A percentile compares a stretch with the other conserved stretches of the same genome.
Conservation (phyloP, 768 basidiomycete genomes). For the Podaxis sp. region DNA sequence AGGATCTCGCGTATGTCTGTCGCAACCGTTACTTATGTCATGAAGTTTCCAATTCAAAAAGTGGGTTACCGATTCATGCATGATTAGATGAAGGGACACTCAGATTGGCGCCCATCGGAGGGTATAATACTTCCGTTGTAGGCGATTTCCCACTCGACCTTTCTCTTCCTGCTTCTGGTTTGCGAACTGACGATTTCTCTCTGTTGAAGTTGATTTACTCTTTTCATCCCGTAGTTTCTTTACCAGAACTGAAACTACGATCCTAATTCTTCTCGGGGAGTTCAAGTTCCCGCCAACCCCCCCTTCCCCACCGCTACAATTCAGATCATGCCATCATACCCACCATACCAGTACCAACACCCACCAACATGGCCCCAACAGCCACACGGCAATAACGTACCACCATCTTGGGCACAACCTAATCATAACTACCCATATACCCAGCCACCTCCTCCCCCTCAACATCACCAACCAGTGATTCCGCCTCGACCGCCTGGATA, state of each 20-base stretch:
- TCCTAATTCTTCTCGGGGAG: too few species aligned
- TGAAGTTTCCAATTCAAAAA: slow-evolving; percentile 1
- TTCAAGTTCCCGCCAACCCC: neutral
- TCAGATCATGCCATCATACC: neutral
- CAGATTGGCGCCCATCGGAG: neutral
- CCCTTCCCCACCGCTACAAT: neutral
- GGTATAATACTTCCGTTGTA: neutral
- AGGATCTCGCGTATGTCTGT: neutral
- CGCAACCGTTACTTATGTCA: neutral
- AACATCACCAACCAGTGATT: neutral
- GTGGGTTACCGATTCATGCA: neutral
- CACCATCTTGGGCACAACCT: neutral
- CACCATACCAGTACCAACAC: neutral
- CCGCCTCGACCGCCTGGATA: neutral
- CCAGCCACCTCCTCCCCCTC: neutral
- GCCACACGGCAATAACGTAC: neutral
- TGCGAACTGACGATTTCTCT: neutral
- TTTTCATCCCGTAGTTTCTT: neutral
- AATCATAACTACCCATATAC: neutral
- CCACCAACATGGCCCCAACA: neutral
- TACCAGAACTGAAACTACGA: too few species aligned
- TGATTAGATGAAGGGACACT: neutral
- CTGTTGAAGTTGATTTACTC: neutral
- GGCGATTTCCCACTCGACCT: neutral
- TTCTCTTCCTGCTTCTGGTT: neutral